Evolutionary conservation across 2,329 filamentous ascomycete species (phyloP).

Genomic region (Myriosclerotinia duriaeana): DNA sequence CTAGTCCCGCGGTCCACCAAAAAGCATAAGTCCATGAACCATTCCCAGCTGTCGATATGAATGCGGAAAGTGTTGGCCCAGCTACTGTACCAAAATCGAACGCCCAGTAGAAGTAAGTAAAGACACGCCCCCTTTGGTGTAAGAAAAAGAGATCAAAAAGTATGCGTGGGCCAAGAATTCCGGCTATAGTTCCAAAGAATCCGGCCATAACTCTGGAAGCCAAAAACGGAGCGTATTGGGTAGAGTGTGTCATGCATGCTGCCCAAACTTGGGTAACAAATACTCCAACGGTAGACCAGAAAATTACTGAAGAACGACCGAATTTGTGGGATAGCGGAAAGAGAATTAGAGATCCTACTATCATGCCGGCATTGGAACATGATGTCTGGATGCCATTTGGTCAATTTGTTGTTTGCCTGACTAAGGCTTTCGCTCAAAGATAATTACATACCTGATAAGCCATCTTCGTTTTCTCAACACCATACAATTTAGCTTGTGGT

Average conservation of each 20-base stretch:
- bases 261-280: conserved; percentile 32
- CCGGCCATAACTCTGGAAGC: conserved; percentile 42
- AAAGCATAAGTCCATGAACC: conserved; percentile 43
- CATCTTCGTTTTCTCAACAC: conserved; percentile 25
- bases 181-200: conserved; percentile 44
- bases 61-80: conserved; percentile 44
- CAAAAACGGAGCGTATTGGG: conserved; percentile 38
- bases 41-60: conserved; percentile 41
- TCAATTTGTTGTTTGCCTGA: neutral
- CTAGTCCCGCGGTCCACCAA: conserved; percentile 46
- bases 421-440: neutral
- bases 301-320: conserved; percentile 44
- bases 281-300: conserved; percentile 43
- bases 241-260: conserved; percentile 42
- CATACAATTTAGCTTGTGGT: conserved; percentile 27
- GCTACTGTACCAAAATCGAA: conserved; percentile 43
- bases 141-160: conserved; percentile 48
- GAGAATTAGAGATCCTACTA: conserved; percentile 43
- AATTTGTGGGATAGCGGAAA: conserved; percentile 43
- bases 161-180: conserved; percentile 44
- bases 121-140: conserved; percentile 45
- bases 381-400: conserved; percentile 34
- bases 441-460: conserved; percentile 25
- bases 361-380: conserved; percentile 44
- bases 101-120: conserved; percentile 42